Percentiles rank a stretch among this genome's conserved stretches.
Evolutionary conservation across 495 filamentous ascomycete species (phyloP).

Genomic region (Chaetomidium leptoderma): DNA sequence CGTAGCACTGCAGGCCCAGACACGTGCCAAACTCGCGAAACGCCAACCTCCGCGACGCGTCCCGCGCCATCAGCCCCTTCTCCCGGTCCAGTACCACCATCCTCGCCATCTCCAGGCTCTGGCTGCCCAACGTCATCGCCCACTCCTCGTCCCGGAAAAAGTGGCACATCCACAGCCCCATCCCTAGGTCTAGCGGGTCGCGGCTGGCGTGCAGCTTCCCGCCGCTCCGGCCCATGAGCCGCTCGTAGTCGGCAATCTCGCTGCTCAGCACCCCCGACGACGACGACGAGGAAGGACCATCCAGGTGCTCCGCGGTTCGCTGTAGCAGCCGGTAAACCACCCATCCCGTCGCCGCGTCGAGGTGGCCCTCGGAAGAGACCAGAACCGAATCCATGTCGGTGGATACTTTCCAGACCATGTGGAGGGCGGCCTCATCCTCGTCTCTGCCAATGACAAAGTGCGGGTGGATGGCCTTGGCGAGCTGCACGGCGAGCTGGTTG

Average conservation of each 20-base stretch:
- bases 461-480: constrained; percentile 58
- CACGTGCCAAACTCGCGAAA: constrained; percentile 63
- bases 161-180: constrained; percentile 62
- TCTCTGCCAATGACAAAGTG: constrained; percentile 48
- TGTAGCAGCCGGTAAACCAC: constrained; percentile 55
- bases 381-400: constrained; percentile 49
- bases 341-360: constrained; percentile 60
- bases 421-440: constrained; percentile 22
- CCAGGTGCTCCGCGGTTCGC: constrained; percentile 34
- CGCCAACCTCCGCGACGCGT: constrained; percentile 46
- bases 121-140: constrained; percentile 43
- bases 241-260: constrained; percentile 58
- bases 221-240: constrained; percentile 50
- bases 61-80: constrained; percentile 33
- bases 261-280: constrained; percentile 38
- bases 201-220: constrained; percentile 42
- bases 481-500: constrained; percentile 52
- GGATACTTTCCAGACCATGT: constrained; percentile 63
- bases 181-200: constrained; percentile 60
- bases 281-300: constrained; percentile 11
- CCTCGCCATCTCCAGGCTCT: constrained; percentile 46
- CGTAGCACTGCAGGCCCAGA: constrained; percentile 54
- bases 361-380: constrained; percentile 54
- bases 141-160: constrained; percentile 52
- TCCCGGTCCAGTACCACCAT: constrained; percentile 33